phyloP scores from a whole-genome alignment of 371 early-diverging fungal species.

The Mortierella sp. region DNA sequence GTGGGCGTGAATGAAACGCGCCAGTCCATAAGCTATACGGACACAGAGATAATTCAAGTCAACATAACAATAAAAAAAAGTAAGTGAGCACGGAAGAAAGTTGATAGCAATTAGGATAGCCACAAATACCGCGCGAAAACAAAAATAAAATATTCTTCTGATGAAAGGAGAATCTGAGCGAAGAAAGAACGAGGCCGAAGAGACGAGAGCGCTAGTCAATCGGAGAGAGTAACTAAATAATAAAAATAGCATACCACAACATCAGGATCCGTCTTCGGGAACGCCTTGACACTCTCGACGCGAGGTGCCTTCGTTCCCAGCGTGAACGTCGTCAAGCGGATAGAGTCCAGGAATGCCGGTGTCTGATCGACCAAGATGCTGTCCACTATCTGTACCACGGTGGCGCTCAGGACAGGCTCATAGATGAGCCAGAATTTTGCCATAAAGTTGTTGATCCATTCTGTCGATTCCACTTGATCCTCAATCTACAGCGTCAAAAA shows the following conservation, averaged over 20 bases:
- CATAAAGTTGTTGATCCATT: conserved; percentile 97
- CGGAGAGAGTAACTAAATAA: too few species aligned
- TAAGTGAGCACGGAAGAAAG: conserved; percentile 3
- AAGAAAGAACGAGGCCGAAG: not conserved
- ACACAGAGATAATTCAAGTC: not conserved
- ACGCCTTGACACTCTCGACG: conserved; percentile 87
- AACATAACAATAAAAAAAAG: not conserved
- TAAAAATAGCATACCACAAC: conserved; percentile 70
- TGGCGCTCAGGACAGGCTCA: conserved; percentile 90
- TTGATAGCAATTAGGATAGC: conserved; percentile 2
- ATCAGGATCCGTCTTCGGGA: conserved; percentile 81
- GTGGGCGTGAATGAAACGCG: conserved; percentile 90
- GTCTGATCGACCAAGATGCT: conserved; percentile 79
- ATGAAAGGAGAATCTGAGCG: not conserved
- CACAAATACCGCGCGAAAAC: too few species aligned
- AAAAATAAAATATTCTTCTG: too few species aligned
- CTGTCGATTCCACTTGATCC: conserved; percentile 82
- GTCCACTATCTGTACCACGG: conserved; percentile 80
- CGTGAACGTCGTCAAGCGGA: conserved; percentile 93
- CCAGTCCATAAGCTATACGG: conserved; percentile 96
- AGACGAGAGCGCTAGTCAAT: too few species aligned
- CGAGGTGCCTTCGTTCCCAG: conserved; percentile 96
- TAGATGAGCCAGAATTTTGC: conserved; percentile 93
- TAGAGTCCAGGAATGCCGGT: conserved; percentile 90
- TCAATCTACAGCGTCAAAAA: conserved; percentile 60